Percentiles rank a stretch among this genome's conserved stretches.
phyloP scores from a whole-genome alignment of 2,329 filamentous ascomycete species.

The Phyllosticta paracitricarpa region DNA sequence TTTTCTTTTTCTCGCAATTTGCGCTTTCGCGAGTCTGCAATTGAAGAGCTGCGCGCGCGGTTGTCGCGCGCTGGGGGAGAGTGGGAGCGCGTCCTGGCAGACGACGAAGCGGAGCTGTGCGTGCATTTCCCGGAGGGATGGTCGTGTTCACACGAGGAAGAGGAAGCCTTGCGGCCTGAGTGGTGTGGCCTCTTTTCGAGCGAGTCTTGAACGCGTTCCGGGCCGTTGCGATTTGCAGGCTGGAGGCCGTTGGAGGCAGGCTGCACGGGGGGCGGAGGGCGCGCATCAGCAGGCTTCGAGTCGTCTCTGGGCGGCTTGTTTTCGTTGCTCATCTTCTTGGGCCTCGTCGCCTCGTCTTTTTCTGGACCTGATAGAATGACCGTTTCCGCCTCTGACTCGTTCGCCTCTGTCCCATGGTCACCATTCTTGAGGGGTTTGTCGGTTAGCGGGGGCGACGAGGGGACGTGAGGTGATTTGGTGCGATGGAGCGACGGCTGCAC shows the following conservation, averaged over 20 bases:
- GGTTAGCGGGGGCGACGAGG: slow-evolving; percentile 9
- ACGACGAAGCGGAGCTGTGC: not conserved
- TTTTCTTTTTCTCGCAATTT: slow-evolving; percentile 29
- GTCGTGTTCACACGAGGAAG: slow-evolving; percentile 9
- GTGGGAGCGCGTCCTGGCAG: slow-evolving; percentile 2
- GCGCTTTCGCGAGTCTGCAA: slow-evolving; percentile 30
- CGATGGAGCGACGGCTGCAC: slow-evolving; percentile 9
- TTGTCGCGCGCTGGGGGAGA: slow-evolving; percentile 4
- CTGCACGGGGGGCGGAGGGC: not conserved
- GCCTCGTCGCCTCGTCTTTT: slow-evolving; percentile 8
- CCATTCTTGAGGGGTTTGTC: slow-evolving; percentile 10
- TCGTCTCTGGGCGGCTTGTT: slow-evolving; percentile 14
- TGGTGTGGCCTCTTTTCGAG: not conserved
- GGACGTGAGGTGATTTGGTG: slow-evolving; percentile 4
- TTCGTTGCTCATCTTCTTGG: slow-evolving; percentile 28
- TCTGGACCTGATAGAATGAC: slow-evolving; percentile 30
- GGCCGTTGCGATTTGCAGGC: slow-evolving; percentile 1
- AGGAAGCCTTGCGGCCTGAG: slow-evolving; percentile 7
- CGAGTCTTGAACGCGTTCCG: slow-evolving; percentile 2
- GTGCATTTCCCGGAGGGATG: not conserved
- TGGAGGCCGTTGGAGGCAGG: slow-evolving; percentile 1
- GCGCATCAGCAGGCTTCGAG: not conserved
- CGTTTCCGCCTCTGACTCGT: slow-evolving; percentile 42
- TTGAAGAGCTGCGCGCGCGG: slow-evolving; percentile 28
- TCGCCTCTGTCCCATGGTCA: slow-evolving; percentile 20